phyloP scores from a whole-genome alignment of 495 filamentous ascomycete genomes.

The Aspergillus sclerotiicarbonarius region DNA sequence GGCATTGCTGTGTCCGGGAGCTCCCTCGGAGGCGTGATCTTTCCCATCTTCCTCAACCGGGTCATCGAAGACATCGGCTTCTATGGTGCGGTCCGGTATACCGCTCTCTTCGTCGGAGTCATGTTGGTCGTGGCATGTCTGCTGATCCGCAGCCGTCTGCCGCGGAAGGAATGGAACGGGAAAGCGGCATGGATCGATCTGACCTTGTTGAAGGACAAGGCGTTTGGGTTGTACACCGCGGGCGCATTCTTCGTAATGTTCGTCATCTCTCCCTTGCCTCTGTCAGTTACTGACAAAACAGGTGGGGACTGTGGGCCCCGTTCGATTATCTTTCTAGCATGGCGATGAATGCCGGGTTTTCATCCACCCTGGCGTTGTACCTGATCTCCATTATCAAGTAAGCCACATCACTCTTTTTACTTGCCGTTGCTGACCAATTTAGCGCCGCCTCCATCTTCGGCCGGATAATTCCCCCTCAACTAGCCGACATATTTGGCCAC shows the following conservation, averaged over 20 bases:
- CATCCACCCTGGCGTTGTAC: conserved; percentile 24
- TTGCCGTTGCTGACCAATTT: not conserved
- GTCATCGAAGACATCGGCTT: conserved; percentile 23
- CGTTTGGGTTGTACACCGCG: conserved; percentile 28
- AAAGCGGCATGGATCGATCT: conserved; percentile 30
- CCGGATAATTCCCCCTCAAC: conserved; percentile 65
- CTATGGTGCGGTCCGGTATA: conserved; percentile 23
- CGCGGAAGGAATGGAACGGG: conserved; percentile 27
- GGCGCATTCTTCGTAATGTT: conserved; percentile 28
- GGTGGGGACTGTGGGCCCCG: conserved; percentile 33
- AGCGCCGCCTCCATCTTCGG: conserved; percentile 52
- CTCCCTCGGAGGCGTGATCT: conserved; percentile 37
- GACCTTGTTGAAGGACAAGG: conserved; percentile 25
- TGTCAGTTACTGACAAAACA: conserved; percentile 7
- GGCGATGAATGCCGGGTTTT: conserved; percentile 21
- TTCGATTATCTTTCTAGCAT: conserved; percentile 29
- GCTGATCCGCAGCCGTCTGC: conserved; percentile 24
- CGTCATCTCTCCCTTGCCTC: conserved; percentile 8
- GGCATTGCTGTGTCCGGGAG: conserved; percentile 31
- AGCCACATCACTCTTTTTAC: not conserved
- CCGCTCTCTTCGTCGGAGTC: conserved; percentile 32
- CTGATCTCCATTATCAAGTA: conserved; percentile 35
- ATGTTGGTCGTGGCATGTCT: conserved; percentile 21
- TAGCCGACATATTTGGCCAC: conserved; percentile 69
- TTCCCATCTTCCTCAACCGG: conserved; percentile 29